phyloP scores from a whole-genome alignment of 2,329 filamentous ascomycete species.

The Conoideocrella luteorostrata region DNA sequence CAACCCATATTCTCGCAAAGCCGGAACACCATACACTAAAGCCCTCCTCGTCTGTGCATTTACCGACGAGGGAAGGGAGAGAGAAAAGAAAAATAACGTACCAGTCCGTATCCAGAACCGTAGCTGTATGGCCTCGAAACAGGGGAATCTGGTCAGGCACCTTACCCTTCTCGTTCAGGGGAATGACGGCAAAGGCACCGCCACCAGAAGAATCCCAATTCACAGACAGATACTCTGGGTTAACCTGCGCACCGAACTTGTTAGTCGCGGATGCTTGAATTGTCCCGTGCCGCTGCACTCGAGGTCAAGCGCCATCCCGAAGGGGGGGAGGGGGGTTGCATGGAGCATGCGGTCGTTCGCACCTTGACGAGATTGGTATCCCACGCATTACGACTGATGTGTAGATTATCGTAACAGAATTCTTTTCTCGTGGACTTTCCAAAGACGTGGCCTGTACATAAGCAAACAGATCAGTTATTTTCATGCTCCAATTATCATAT shows the following conservation, averaged over 20 bases:
- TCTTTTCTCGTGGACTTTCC: slow-evolving; percentile 94
- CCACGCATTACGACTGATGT: slow-evolving; percentile 97
- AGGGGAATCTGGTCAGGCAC: slow-evolving; percentile 88
- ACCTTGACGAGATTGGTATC: slow-evolving; percentile 98
- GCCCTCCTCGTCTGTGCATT: too few relatives aligned
- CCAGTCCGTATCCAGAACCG: slow-evolving; percentile 97
- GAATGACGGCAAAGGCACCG: slow-evolving; percentile 94
- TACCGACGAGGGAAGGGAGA: slow-evolving; percentile 13
- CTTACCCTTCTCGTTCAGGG: slow-evolving; percentile 81
- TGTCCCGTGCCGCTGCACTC: too few relatives aligned
- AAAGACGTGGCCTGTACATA: slow-evolving; percentile 81
- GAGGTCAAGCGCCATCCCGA: too few relatives aligned
- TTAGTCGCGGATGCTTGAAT: too few relatives aligned
- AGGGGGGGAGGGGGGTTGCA: background rate
- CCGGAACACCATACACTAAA: too few relatives aligned
- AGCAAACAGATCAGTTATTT: slow-evolving; percentile 1
- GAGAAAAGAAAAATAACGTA: slow-evolving; percentile 32
- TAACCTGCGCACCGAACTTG: slow-evolving; percentile 53
- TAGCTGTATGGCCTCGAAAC: slow-evolving; percentile 91
- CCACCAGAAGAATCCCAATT: slow-evolving; percentile 98
- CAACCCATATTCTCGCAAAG: too few relatives aligned
- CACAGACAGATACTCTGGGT: slow-evolving; percentile 91
- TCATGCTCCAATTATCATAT: background rate
- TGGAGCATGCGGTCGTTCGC: slow-evolving; percentile 21
- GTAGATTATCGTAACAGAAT: slow-evolving; percentile 96